Base-by-base conservation (phyloP, 2,329 filamentous ascomycete genomes). In the Phyllosticta citrichinensis region DNA sequence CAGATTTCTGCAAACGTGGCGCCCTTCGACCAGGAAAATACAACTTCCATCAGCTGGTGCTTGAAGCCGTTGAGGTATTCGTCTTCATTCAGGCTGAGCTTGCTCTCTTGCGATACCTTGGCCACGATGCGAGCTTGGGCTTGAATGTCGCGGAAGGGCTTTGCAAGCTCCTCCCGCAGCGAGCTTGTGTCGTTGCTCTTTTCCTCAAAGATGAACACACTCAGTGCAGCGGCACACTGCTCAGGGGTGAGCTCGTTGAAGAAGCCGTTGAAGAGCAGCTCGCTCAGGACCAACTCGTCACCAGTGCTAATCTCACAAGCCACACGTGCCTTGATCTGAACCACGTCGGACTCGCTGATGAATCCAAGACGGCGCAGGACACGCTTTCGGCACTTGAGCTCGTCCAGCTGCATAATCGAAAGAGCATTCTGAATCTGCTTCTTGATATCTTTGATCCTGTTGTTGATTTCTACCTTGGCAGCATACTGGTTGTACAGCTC, bases 301-400 rank as follows among this genome's bases (percentile, higher is more conserved):
- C 93, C 94, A 0, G 93, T 96, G 64, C 91, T 96, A 65, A 99
- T 97, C 76, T 99, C 93, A 75, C 94, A 99, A 1, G 94, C 94
- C 2, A 97, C 95, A 61, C 95, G 89, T 11, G 93, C 94, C 77
- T 99, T 99, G 69, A 97, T 83, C 77, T 97, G 89, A 9, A 99
- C 92, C 1, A 99, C 92, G 72, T 97, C 94, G 58, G 86, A 83
- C 63, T 97, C 94, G 72, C 96, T 95, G 75, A 97, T 95, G 76
- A 99, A 99, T 4, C 89, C 91, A 11, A 99, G 83, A 59, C 94
- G 90, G 55, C 95, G 90, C 30, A 99, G 82, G 4, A 99, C 94
- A 66, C 94, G 88, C 79, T 97, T 99, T 64, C 94, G 87, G 65
- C 89, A 91, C 79, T 97, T 97, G 63, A 99, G 83, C 75, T 99